Evolutionary conservation across 257 asterid species (phyloP).

Genomic region (Nicotiana otophora): DNA sequence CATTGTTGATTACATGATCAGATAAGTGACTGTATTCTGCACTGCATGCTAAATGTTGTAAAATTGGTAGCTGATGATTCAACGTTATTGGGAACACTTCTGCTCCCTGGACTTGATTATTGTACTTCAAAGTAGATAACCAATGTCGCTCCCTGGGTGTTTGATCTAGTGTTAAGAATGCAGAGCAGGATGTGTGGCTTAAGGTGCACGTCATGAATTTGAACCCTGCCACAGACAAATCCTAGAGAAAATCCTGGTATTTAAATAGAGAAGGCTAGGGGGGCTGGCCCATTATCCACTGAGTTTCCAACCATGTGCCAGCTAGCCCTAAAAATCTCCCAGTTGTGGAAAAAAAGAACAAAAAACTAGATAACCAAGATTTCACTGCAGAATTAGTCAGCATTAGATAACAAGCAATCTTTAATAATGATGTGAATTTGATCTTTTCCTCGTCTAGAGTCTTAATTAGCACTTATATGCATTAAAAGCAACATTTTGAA

Average conservation of each 20-base stretch:
- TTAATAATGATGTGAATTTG: neutral
- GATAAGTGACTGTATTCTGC: neutral
- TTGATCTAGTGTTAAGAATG: neutral
- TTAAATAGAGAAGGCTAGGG: neutral
- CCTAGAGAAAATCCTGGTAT: neutral
- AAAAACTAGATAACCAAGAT: neutral
- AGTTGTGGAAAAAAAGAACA: neutral
- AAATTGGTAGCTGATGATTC: neutral
- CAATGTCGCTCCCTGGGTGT: neutral
- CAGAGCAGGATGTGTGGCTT: neutral
- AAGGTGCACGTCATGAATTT: neutral
- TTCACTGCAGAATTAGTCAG: neutral
- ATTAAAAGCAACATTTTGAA: neutral
- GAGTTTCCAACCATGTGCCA: neutral
- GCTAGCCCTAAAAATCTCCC: neutral
- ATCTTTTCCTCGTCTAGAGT: neutral
- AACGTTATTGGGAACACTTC: neutral
- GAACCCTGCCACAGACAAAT: neutral
- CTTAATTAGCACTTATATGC: neutral
- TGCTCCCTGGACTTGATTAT: neutral
- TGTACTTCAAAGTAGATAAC: neutral
- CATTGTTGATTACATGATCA: neutral
- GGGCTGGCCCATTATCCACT: neutral
- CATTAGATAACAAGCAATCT: neutral
- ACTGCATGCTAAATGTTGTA: neutral